Evolutionary conservation across 805 yeast genomes (phyloP), one percentile per base, ranked within the genome.

Genomic region (Isabelozyma pseudorhagii): DNA sequence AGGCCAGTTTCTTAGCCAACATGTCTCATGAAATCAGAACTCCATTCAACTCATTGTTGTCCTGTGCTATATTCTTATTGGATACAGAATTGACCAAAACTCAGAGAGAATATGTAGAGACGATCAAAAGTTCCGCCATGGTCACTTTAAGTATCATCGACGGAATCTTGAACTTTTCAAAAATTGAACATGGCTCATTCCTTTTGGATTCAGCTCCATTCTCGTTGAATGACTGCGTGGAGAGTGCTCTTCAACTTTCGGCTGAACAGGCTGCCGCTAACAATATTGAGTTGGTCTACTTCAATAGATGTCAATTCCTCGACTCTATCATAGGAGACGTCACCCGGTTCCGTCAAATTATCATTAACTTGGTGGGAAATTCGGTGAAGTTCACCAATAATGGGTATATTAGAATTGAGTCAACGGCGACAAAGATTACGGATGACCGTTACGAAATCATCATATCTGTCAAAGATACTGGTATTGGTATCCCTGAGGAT

Each of bases 1-100:
- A 78, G 61, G 80, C 83, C 4, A 77, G 79, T 46, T 79, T 79
- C 57, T 58, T 79, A 50, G 74, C 74, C 18, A 80, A 79, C 52
- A 79, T 79, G 84, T 79, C 83, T 1, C 84, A 79, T 55, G 84
- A 79, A 54, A 79, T 79, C 45, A 63, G 84, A 45, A 79, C 84
- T 1, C 84, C 84, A 1, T 79, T 79, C 62, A 80, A 80, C 55
- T 77, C 80, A 2, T 65, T 77, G 31, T 63, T 78, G 49, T 75
- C 80, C 14, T 77, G 80, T 58, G 71, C 79, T 2, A 72, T 78
- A 3, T 74, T 79, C 52, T 64, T 80, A 48, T 61, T 79, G 46
- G 82, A 79, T 50, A 79, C 84, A 0, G 69, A 67, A 3, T 61
- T 79, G 50, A 68, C 62, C 11, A 66, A 62, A 34, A 62, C 75